Base-by-base conservation (phyloP, 352 stramenopile genomes). In the Saprolegnia parasitica region DNA sequence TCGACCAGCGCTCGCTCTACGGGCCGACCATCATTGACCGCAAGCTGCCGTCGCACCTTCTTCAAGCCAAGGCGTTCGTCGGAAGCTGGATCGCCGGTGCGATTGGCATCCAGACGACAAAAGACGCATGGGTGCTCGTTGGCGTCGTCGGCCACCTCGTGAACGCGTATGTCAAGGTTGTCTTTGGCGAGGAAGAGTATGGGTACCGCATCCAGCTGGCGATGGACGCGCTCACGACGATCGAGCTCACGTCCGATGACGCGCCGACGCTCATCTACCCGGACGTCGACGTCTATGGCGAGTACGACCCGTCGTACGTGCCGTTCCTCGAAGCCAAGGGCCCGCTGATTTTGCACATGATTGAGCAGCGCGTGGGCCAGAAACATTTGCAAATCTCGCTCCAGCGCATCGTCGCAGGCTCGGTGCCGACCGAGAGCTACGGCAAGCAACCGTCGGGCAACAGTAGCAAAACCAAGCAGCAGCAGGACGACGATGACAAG, bases 281-380 rank as follows among this genome's bases (percentile, higher is more conserved):
- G 0, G 86, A 95, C 56, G 85, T 93, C 5, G 86, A 95, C 45
- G 86, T 95, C 5, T 93, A 93, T 29, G 87, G 83, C 15, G 85
- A 91, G 68, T 92, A 92, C 39, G 86, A 92, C 21, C 85, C 86
- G 1, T 77, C 78, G 29, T 89, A 77, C 13, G 42, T 92, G 42
- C 83, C 83, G 15, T 83, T 95, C 50, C 78, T 95, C 1, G 84
- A 93, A 67, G 83, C 91, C 1, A 95, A 95, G 60, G 83, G 83
- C 3, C 85, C 85, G 45, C 72, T 93, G 0, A 84, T 95, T 45
- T 64, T 95, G n/a, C 86, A 93, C 70, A 95, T 95, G 86, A 91
- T 95, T 61, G 86, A 95, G 60, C 63, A 58, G 32, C 35, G 40
- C 16, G 57, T 65, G 24, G 86, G 93, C 58, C 86, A 94, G 68